These are phyloP conservation scores for Gracilaria domingensis DNA, from an alignment of 23 red algal species.

Conservation along the genomic window DNA sequence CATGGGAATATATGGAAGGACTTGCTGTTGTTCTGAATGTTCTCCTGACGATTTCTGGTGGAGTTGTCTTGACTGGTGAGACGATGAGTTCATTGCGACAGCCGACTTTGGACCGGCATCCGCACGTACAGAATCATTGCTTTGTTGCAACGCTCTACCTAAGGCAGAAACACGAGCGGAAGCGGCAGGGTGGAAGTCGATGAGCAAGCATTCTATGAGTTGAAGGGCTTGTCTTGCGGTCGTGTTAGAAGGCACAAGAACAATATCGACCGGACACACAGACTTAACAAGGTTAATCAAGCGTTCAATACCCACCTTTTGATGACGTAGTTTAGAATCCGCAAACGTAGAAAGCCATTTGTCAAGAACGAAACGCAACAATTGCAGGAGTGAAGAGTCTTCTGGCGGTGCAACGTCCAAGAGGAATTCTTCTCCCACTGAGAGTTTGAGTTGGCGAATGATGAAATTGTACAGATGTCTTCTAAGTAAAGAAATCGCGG, in stretches of 20 bases:
- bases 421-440: conserved; percentile 14
- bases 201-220: not conserved
- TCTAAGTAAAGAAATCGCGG: not conserved
- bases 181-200: conserved; percentile 23
- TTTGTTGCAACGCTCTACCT: not conserved
- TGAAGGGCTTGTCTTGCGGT: conserved; percentile 26
- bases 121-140: no score
- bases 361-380: conserved; percentile 37
- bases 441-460: conserved; percentile 1
- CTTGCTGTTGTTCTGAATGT: not conserved
- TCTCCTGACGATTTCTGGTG: not conserved
- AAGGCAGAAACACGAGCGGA: not conserved
- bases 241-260: not conserved
- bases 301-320: conserved; percentile 8
- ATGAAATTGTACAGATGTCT: conserved; percentile 21
- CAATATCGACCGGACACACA: not conserved
- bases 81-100: not conserved
- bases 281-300: conserved; percentile 30
- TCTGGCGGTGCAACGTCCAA: not conserved
- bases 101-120: not conserved
- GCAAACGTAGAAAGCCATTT: conserved; percentile 61
- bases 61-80: not conserved
- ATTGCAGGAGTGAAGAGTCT: conserved; percentile 13
- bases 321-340: conserved; percentile 26
- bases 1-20: not conserved